Evolutionary conservation across 2,329 filamentous ascomycete genomes (phyloP).

Genomic region (Trichoderma asperellum): DNA sequence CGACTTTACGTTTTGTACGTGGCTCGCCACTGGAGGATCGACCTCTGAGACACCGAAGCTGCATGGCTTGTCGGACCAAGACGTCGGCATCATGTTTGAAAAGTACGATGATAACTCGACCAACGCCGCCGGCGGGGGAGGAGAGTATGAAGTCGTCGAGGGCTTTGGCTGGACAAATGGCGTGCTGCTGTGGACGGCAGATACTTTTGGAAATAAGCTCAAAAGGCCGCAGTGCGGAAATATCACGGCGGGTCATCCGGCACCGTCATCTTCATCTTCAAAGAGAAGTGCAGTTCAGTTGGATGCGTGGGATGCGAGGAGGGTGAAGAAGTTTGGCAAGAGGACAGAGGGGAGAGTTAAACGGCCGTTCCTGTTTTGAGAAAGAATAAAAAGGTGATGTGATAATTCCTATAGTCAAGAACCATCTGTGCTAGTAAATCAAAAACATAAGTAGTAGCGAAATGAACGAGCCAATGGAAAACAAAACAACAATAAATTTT

Average conservation of each 20-base stretch:
- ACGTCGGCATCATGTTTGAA: constrained; percentile 68
- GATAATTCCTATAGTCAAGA: not conserved
- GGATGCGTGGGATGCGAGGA: constrained; percentile 49
- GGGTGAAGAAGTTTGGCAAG: constrained; percentile 53
- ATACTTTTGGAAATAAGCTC: constrained; percentile 62
- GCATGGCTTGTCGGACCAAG: constrained; percentile 47
- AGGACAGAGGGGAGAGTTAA: constrained; percentile 2
- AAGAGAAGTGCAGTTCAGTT: constrained; percentile 52
- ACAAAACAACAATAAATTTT: not conserved
- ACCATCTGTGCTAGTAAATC: not conserved
- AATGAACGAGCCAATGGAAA: not conserved
- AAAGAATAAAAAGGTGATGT: not conserved
- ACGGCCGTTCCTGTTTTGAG: not conserved
- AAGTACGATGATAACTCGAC: constrained; percentile 66
- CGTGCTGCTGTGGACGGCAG: constrained; percentile 67
- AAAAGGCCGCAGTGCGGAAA: constrained; percentile 60
- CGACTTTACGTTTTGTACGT: constrained; percentile 70
- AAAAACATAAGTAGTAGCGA: not conserved
- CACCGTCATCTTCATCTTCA: constrained; percentile 34
- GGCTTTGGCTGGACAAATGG: constrained; percentile 75
- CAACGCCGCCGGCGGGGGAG: constrained; percentile 65
- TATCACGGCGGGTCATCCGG: constrained; percentile 48
- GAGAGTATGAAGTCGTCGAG: constrained; percentile 71
- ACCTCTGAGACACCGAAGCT: constrained; percentile 58
- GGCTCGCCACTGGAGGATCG: constrained; percentile 67